Evolutionary conservation across 208 protist species (phyloP).

Genomic region (Borovskyia barvae): DNA sequence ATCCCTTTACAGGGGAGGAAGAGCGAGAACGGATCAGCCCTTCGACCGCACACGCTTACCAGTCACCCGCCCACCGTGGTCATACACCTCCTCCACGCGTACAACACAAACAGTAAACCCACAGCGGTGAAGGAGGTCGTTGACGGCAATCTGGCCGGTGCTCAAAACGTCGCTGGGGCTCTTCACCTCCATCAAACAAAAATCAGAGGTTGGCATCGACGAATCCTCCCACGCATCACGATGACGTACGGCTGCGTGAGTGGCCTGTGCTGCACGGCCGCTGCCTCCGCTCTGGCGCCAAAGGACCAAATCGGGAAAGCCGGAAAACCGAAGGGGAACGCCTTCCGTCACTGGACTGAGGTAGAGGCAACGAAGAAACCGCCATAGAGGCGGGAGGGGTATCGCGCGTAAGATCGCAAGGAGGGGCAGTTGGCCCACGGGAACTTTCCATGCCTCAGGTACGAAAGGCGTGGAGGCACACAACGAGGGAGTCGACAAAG

Average conservation of each 20-base stretch:
- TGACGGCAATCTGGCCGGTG: constrained; percentile 61
- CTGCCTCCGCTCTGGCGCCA: constrained; percentile 28
- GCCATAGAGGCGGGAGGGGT: constrained; percentile 43
- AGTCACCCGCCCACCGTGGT: constrained; percentile 14
- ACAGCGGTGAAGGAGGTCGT: constrained; percentile 62
- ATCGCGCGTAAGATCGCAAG: constrained; percentile 50
- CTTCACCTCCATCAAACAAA: constrained; percentile 81
- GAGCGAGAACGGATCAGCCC: no score
- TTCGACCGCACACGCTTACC: constrained; percentile 14
- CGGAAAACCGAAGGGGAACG: constrained; percentile 49
- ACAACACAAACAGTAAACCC: constrained; percentile 83
- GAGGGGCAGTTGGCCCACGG: constrained; percentile 52
- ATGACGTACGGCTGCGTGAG: background rate
- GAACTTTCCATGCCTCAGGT: constrained; percentile 30
- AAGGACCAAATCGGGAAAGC: constrained; percentile 79
- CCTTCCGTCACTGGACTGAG: constrained; percentile 49
- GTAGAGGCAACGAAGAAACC: constrained; percentile 58
- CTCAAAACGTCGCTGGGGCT: constrained; percentile 69
- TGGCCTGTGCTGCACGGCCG: background rate
- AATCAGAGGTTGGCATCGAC: constrained; percentile 4
- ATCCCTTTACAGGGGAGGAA: no score
- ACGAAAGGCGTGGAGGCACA: background rate
- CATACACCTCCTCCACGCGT: constrained; percentile 87
- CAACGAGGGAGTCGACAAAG: no score
- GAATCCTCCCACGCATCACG: background rate